phyloP scores from a whole-genome alignment of 2,329 filamentous ascomycete species.

The Rhinocladiella similis region DNA sequence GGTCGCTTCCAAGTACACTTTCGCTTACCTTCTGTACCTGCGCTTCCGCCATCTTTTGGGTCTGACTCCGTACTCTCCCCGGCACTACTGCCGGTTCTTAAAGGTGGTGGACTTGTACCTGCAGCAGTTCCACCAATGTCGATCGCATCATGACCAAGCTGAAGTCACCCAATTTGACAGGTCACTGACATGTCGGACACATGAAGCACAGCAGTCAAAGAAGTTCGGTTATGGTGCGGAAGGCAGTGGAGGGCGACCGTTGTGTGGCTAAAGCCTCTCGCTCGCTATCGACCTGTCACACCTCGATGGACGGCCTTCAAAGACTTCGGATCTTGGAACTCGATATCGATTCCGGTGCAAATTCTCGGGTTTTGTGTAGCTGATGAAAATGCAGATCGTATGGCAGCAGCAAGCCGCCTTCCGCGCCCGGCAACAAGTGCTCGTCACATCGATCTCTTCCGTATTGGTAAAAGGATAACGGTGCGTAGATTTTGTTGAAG shows the following conservation, averaged over 20 bases:
- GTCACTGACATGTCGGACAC: constrained; percentile 1
- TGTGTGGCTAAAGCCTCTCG: background rate
- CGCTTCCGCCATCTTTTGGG: constrained; percentile 9
- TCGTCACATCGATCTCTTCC: too few species aligned
- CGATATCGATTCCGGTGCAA: too few species aligned
- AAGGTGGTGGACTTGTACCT: background rate
- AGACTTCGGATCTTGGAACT: too few species aligned
- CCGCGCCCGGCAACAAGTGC: too few species aligned
- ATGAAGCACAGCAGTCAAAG: background rate
- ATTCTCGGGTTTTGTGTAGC: background rate
- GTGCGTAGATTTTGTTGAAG: too few species aligned
- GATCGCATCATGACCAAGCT: constrained; percentile 1
- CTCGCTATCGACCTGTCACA: background rate
- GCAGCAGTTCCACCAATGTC: constrained; percentile 10
- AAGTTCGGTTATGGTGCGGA: constrained; percentile 13
- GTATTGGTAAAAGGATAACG: too few species aligned
- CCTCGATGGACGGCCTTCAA: too few species aligned
- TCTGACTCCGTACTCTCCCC: background rate
- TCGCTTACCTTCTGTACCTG: background rate
- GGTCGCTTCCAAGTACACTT: too few species aligned
- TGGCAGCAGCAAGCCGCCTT: background rate
- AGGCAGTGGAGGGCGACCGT: background rate
- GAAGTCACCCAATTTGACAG: constrained; percentile 2
- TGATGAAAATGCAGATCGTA: background rate
- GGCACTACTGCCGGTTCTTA: constrained; percentile 1